These are phyloP conservation scores for Phialophora tarda DNA, from an alignment of 2,329 filamentous ascomycete species.

Conservation along the genomic window DNA sequence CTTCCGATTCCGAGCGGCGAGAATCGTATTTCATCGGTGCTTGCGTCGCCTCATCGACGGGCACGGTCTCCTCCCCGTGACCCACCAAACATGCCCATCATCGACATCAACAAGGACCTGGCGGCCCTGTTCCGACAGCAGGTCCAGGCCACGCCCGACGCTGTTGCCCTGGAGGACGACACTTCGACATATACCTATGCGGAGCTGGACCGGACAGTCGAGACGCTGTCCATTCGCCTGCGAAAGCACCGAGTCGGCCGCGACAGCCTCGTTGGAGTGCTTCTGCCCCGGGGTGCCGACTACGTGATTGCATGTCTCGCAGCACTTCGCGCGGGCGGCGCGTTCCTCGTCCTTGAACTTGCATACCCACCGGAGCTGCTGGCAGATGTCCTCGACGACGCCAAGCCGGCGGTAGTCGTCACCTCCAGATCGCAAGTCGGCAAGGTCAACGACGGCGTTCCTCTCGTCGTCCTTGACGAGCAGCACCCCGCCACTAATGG, in stretches of 20 bases:
- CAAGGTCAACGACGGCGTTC: slow-evolving; percentile 68
- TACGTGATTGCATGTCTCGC: slow-evolving; percentile 81
- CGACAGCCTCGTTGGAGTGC: slow-evolving; percentile 75
- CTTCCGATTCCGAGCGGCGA: slow-evolving; percentile 2
- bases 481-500: slow-evolving; percentile 42
- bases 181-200: slow-evolving; percentile 70
- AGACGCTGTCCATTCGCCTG: slow-evolving; percentile 67
- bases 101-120: slow-evolving; percentile 75
- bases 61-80: not conserved
- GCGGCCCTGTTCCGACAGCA: slow-evolving; percentile 73
- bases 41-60: not conserved
- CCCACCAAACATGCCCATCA: slow-evolving; percentile 61
- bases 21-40: slow-evolving; percentile 1
- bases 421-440: slow-evolving; percentile 68
- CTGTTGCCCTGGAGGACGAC: slow-evolving; percentile 74
- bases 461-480: slow-evolving; percentile 70
- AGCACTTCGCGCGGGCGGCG: slow-evolving; percentile 76
- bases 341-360: slow-evolving; percentile 79
- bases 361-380: slow-evolving; percentile 77
- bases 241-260: slow-evolving; percentile 71
- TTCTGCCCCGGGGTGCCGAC: slow-evolving; percentile 75
- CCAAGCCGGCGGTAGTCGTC: slow-evolving; percentile 71
- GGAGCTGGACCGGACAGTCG: slow-evolving; percentile 71
- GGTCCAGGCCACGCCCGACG: slow-evolving; percentile 70
- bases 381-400: slow-evolving; percentile 77